phyloP scores from a whole-genome alignment of 768 basidiomycete genomes.

The Artomyces pyxidatus region DNA sequence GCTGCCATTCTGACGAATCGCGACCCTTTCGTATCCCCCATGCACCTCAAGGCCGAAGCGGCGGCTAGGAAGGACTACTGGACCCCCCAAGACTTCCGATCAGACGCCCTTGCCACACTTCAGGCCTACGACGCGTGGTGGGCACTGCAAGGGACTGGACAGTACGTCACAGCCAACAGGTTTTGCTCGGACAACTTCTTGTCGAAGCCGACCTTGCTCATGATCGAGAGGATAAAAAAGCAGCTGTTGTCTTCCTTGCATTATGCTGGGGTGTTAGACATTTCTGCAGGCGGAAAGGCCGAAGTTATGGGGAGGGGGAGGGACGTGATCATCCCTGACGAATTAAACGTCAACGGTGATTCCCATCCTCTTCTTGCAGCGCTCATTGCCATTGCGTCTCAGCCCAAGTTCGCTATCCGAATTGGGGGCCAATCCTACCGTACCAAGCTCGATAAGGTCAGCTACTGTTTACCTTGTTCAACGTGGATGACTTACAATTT shows the following conservation, averaged over 20 bases:
- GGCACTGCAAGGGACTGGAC: constrained; percentile 55
- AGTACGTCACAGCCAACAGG: constrained; percentile 56
- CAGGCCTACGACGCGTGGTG: constrained; percentile 82
- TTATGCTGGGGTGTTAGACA: constrained; percentile 72
- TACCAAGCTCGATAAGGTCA: constrained; percentile 79
- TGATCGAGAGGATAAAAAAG: constrained; percentile 72
- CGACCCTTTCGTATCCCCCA: constrained; percentile 84
- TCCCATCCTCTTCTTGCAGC: constrained; percentile 74
- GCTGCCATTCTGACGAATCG: constrained; percentile 89
- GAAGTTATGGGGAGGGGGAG: constrained; percentile 24
- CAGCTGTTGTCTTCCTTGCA: constrained; percentile 74
- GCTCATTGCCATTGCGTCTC: constrained; percentile 76
- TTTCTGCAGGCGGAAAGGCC: constrained; percentile 60
- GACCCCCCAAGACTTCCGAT: constrained; percentile 72
- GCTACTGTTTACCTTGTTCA: constrained; percentile 12
- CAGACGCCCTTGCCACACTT: constrained; percentile 74
- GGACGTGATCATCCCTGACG: constrained; percentile 44
- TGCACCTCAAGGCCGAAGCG: constrained; percentile 66
- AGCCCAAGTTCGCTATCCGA: constrained; percentile 86
- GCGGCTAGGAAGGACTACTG: constrained; percentile 68
- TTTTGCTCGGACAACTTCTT: constrained; percentile 87
- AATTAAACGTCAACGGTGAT: constrained; percentile 64
- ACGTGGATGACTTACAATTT: constrained; percentile 4
- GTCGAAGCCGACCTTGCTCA: constrained; percentile 72
- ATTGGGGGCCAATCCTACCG: constrained; percentile 59